phyloP scores from a whole-genome alignment of 257 asterid species.

The Scutellaria baicalensis region DNA sequence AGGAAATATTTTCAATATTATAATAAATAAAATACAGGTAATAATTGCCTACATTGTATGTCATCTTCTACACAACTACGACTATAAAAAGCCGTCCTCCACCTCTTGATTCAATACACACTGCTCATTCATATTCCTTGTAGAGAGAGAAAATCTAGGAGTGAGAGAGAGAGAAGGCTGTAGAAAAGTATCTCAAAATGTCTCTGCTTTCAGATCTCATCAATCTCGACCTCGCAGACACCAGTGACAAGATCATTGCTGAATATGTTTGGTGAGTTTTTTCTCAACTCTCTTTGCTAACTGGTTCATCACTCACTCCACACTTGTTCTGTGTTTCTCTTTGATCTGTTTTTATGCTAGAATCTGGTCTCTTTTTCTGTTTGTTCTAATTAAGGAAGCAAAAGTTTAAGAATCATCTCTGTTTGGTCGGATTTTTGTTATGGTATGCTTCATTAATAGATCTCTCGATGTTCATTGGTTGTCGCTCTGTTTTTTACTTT shows the following conservation, averaged over 20 bases:
- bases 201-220: slow-evolving; percentile 48
- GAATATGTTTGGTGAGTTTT: slow-evolving; percentile 56
- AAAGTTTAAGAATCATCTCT: neutral
- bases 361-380: neutral
- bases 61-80: neutral
- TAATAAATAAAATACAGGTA: neutral
- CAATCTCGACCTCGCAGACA: slow-evolving; percentile 39
- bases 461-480: neutral
- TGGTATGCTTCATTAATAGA: neutral
- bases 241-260: slow-evolving; percentile 43
- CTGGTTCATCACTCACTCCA: neutral
- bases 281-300: neutral
- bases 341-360: neutral
- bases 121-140: neutral
- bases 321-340: neutral
- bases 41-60: neutral
- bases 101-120: neutral
- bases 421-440: neutral
- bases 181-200: slow-evolving; percentile 12
- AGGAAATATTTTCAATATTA: neutral
- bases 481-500: neutral
- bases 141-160: neutral
- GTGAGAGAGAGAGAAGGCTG: neutral
- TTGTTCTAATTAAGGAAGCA: neutral
- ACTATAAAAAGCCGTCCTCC: slow-evolving; percentile 9